A percentile compares a stretch with the other conserved stretches of the same genome.
Evolutionary conservation across 1,284 basidiomycete genomes (phyloP).

Genomic region (Cutaneotrichosporon sp.): DNA sequence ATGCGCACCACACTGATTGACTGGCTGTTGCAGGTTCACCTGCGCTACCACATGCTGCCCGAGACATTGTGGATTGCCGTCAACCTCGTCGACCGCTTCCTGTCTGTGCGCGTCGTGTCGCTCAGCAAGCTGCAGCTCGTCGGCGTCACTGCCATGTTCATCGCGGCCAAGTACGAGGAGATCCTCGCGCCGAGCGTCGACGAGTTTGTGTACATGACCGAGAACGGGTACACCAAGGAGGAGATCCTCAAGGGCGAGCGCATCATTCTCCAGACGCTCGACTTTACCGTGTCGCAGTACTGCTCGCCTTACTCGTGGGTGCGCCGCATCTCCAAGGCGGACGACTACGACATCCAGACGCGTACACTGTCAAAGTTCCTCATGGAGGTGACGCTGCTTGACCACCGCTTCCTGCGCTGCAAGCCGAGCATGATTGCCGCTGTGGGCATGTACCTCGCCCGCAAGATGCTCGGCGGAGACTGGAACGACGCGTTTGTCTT

Average conservation of each 20-base stretch:
- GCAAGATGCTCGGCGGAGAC: conserved; percentile 82
- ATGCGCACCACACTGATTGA: conserved; percentile 56
- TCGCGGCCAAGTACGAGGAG: conserved; percentile 62
- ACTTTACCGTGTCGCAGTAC: conserved; percentile 93
- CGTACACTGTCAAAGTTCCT: conserved; percentile 95
- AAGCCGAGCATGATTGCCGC: conserved; percentile 95
- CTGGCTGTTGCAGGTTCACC: conserved; percentile 60
- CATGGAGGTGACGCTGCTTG: conserved; percentile 91
- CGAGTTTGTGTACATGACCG: conserved; percentile 96
- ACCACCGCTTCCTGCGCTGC: conserved; percentile 86
- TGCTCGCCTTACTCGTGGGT: conserved; percentile 99
- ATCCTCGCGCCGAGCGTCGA: conserved; percentile 80
- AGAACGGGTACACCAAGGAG: conserved; percentile 85
- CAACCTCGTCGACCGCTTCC: conserved; percentile 62
- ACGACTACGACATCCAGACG: conserved; percentile 98
- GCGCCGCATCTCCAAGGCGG: conserved; percentile 95
- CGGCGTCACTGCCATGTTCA: conserved; percentile 61
- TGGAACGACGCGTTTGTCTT: conserved; percentile 92
- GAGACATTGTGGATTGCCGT: conserved; percentile 65
- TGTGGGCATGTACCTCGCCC: conserved; percentile 92
- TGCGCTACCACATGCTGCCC: conserved; percentile 62
- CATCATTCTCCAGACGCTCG: conserved; percentile 83
- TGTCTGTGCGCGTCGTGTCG: conserved; percentile 58
- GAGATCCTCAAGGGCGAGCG: conserved; percentile 97
- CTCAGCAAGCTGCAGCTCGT: conserved; percentile 61